Percentiles rank a stretch among this genome's conserved stretches.
Conservation (phyloP, 805 yeast species). For the Starmerella sirachaensis region DNA sequence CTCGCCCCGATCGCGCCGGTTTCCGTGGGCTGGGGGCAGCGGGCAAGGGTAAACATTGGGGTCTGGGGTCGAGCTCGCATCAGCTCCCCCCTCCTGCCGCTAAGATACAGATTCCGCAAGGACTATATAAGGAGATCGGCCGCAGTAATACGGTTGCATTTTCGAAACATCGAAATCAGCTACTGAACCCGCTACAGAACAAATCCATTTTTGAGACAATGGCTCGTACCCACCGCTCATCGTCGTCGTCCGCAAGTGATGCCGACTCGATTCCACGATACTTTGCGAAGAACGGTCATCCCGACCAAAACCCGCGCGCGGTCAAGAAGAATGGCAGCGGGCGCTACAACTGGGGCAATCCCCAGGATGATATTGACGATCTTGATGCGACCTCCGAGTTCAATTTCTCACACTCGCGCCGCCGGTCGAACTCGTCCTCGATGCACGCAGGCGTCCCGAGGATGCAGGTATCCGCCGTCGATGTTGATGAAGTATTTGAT, state of each 20-base stretch:
- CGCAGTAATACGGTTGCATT: too few relatives aligned
- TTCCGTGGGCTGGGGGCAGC: too few relatives aligned
- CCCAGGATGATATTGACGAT: constrained; percentile 56
- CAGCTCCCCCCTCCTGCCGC: too few relatives aligned
- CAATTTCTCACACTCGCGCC: constrained; percentile 28
- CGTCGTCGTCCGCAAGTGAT: constrained; percentile 36
- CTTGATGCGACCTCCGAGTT: constrained; percentile 48
- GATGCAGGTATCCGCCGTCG: constrained; percentile 1
- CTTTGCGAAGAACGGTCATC: constrained; percentile 67
- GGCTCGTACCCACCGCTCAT: constrained; percentile 25
- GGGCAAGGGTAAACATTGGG: too few relatives aligned
- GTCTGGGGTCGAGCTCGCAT: too few relatives aligned
- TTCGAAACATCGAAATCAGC: too few relatives aligned
- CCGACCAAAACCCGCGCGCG: constrained; percentile 58
- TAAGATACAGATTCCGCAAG: too few relatives aligned
- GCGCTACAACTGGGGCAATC: constrained; percentile 72
- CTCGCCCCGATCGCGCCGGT: too few relatives aligned
- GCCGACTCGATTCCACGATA: constrained; percentile 48
- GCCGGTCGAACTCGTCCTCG: constrained; percentile 28
- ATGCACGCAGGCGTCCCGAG: constrained; percentile 9
- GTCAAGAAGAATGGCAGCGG: constrained; percentile 81
- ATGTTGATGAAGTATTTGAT: constrained; percentile 12
- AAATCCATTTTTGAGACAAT: too few relatives aligned
- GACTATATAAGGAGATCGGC: too few relatives aligned
- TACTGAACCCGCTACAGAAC: too few relatives aligned